phyloP scores from a whole-genome alignment of 139 green algal genomes.

The Chlorella ohadii region DNA sequence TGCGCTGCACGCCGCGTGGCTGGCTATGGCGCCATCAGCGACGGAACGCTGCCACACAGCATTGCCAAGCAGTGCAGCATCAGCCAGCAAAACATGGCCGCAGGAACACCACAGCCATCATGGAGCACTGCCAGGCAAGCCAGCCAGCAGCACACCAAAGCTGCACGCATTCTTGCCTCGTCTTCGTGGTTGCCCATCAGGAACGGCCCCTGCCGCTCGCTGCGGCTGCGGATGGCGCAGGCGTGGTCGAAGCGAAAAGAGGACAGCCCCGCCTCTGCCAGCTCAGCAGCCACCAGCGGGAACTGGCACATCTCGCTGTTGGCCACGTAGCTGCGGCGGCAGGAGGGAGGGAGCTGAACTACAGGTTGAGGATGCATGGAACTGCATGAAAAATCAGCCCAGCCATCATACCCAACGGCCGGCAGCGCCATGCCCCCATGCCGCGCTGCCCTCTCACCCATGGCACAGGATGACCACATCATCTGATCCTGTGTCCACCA shows the following conservation, averaged over 20 bases:
- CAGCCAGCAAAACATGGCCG: too few species aligned
- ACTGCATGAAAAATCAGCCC: too few species aligned
- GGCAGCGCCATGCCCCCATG: too few species aligned
- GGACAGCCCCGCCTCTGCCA: constrained; percentile 34
- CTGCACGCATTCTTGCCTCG: background rate
- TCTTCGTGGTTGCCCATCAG: constrained; percentile 53
- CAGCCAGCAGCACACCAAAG: too few species aligned
- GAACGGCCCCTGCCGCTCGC: constrained; percentile 43
- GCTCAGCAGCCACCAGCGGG: constrained; percentile 23
- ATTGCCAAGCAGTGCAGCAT: too few species aligned
- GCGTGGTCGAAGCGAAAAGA: constrained; percentile 52
- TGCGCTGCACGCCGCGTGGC: too few species aligned
- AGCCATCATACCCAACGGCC: too few species aligned
- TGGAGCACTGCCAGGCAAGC: too few species aligned
- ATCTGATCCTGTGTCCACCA: constrained; percentile 20
- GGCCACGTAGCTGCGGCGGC: constrained; percentile 31
- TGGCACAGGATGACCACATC: constrained; percentile 50
- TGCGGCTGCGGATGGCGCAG: constrained; percentile 13
- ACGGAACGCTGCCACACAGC: too few species aligned
- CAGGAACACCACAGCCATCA: too few species aligned
- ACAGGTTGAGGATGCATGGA: too few species aligned
- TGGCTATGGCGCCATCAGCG: too few species aligned
- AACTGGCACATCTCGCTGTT: constrained; percentile 49
- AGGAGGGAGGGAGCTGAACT: background rate
- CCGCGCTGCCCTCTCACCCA: constrained; percentile 33